Base-by-base conservation (phyloP, 2,329 filamentous ascomycete genomes). In the Teratosphaeria gauchensis region DNA sequence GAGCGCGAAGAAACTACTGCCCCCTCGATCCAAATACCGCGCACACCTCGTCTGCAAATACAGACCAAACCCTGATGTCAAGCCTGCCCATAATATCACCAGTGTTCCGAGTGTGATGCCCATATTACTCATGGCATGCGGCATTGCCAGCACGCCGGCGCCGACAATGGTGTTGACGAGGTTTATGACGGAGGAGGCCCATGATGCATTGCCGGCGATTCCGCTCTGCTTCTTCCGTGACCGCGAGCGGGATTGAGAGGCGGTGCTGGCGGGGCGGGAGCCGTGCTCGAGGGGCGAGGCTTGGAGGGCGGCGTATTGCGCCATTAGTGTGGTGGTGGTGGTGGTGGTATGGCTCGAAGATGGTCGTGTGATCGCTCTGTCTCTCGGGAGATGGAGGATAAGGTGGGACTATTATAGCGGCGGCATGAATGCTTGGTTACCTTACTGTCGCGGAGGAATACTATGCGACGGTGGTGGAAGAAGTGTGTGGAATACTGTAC, bases 111-210 rank as follows among this genome's bases (percentile, higher is more conserved):
- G 82, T 63, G 89, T 78, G 65, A 99, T 92, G 68, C 94, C 94
- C 85, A 97, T 96, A 69, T 96, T 91, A 14, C 91, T 94, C 75
- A 99, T 84, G 52, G 94, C 92, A 5, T 90, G 86, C n/a, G 92
- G 92, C 92, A 96, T 88, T 54, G 92, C 94, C 51, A 99, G 84
- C 1, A 95, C 92, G 57, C 94, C 94, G 38, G 94, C 92, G 58
- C 94, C 94, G 63, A 99, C 84, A 69, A 99, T 99, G 19, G 94
- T 99, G 75, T 99, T 99, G 64, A 97, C 81, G 64, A 99, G 80
- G 73, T 99, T 99, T 76, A 97, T 88, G 65, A 94, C 88, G 72
- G 92, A 96, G 77, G 91, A 96, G 57, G 87, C 74, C 84, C 89
- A 95, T 66, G 89, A 88, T 66, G 94, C 94, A 70, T 92, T 84